Conservation (phyloP, 148 eudicot genomes). For the Hydrangea macrophylla region DNA sequence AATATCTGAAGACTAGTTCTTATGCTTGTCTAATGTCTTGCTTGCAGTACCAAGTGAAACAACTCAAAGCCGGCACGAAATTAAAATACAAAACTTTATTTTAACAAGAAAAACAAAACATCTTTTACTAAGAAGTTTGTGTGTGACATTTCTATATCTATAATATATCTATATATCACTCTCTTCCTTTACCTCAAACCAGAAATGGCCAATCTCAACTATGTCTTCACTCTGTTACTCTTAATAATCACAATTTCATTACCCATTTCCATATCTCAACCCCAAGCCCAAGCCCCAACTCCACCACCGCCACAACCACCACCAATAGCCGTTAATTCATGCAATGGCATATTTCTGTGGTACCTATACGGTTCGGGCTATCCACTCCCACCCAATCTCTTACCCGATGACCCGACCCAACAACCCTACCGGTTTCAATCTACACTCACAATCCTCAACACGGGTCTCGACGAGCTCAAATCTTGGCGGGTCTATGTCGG, state of each 20-base stretch:
- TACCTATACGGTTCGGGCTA: constrained; percentile 31
- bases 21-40: neutral
- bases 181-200: neutral
- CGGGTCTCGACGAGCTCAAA: constrained; percentile 31
- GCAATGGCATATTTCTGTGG: constrained; percentile 39
- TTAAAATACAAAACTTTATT: constrained; percentile 36
- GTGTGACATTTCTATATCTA: neutral
- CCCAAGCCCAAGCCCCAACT: too few species aligned
- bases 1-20: constrained; percentile 8
- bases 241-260: neutral
- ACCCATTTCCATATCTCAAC: constrained; percentile 16
- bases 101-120: neutral
- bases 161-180: neutral
- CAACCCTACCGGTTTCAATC: constrained; percentile 50
- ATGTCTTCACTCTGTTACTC: neutral
- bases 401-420: constrained; percentile 2
- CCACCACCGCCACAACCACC: too few species aligned
- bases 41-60: neutral
- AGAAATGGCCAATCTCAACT: constrained; percentile 9
- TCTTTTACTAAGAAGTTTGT: neutral
- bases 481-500: constrained; percentile 50
- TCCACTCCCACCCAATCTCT: constrained; percentile 23
- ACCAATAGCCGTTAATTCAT: constrained; percentile 13
- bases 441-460: constrained; percentile 26
- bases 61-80: constrained; percentile 14